phyloP scores from a whole-genome alignment of 495 filamentous ascomycete species.

The Geoglossum glabrum region DNA sequence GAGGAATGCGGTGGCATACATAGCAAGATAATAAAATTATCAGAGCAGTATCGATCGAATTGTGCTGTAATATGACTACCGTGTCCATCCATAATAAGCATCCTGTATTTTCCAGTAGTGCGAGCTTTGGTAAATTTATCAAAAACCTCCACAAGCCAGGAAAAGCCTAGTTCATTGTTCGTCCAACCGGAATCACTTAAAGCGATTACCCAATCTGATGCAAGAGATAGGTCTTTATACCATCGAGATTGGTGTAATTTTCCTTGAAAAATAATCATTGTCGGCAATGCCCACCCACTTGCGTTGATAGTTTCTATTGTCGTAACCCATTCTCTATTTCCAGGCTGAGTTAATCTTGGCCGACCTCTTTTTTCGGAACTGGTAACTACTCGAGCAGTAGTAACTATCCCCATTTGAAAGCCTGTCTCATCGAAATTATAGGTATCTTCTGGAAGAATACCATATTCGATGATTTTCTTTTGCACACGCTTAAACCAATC shows the following conservation, averaged over 20 bases:
- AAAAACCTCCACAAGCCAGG: too few species aligned
- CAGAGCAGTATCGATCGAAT: too few species aligned
- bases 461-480: conserved; percentile 2
- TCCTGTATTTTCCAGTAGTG: too few species aligned
- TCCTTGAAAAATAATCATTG: background rate
- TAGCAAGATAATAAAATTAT: too few species aligned
- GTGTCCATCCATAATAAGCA: too few species aligned
- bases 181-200: too few species aligned
- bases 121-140: too few species aligned
- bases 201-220: too few species aligned
- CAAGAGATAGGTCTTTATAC: too few species aligned
- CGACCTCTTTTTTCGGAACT: background rate
- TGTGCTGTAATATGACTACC: too few species aligned
- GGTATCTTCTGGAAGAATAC: conserved; percentile 4
- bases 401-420: conserved; percentile 7
- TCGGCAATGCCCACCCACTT: background rate
- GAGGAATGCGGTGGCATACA: too few species aligned
- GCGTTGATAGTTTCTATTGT: background rate
- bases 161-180: too few species aligned
- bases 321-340: conserved; percentile 3
- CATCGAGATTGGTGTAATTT: background rate
- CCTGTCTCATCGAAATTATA: conserved; percentile 10
- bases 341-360: background rate
- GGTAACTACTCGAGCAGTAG: conserved; percentile 3
- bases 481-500: conserved; percentile 3